These are phyloP conservation scores for Rhodotorula sp. DNA, from an alignment of 1,284 basidiomycete genomes.

Conservation along the genomic window DNA sequence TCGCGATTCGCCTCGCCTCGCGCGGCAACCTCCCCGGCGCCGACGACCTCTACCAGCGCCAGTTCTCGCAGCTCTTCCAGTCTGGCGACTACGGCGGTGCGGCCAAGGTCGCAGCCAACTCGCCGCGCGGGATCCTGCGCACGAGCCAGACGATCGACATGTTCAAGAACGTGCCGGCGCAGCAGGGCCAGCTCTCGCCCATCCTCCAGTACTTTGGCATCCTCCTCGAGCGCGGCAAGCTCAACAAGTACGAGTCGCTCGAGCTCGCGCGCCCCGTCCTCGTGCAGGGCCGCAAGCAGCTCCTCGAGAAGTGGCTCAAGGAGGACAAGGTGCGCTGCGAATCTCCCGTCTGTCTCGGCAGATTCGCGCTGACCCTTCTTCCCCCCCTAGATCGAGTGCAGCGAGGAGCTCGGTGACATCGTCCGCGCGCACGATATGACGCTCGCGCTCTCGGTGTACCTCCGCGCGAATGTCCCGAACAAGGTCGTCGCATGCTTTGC, in stretches of 20 bases:
- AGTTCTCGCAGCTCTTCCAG: conserved; percentile 91
- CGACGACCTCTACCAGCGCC: conserved; percentile 93
- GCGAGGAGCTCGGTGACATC: conserved; percentile 97
- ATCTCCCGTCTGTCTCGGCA: neutral
- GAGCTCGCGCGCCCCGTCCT: conserved; percentile 96
- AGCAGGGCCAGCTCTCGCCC: conserved; percentile 87
- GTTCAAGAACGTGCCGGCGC: conserved; percentile 92
- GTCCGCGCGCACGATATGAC: conserved; percentile 96
- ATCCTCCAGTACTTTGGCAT: conserved; percentile 99
- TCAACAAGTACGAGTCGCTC: conserved; percentile 94
- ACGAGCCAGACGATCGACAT: conserved; percentile 96
- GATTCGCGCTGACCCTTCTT: neutral
- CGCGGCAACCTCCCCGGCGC: conserved; percentile 97
- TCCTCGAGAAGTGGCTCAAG: conserved; percentile 99
- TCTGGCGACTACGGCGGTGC: conserved; percentile 90
- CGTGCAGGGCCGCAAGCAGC: conserved; percentile 93
- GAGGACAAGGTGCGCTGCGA: conserved; percentile 80
- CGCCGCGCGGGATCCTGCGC: conserved; percentile 91
- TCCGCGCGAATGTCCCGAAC: conserved; percentile 96
- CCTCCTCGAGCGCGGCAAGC: conserved; percentile 92
- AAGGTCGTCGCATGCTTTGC: conserved; percentile 98
- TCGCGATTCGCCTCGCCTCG: conserved; percentile 97
- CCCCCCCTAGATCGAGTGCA: conserved; percentile 80
- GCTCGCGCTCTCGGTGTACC: conserved; percentile 96
- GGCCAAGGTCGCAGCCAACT: conserved; percentile 98